phyloP scores from a whole-genome alignment of 768 basidiomycete genomes.

The Boletus coccyginus region DNA sequence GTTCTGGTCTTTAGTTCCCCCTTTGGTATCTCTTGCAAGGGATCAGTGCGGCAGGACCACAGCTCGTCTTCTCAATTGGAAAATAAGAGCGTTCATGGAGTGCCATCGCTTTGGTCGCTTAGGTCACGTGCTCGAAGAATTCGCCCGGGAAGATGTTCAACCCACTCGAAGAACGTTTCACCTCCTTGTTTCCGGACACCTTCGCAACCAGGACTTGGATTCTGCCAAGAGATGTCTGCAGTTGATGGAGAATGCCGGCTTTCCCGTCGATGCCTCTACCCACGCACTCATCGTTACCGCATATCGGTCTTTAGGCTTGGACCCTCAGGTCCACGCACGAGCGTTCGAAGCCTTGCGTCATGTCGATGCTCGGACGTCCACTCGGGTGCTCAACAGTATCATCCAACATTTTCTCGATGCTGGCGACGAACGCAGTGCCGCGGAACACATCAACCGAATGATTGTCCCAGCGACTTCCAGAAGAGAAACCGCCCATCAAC shows the following conservation, averaged over 20 bases:
- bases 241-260: constrained; percentile 56
- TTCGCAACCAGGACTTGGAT: constrained; percentile 64
- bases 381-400: constrained; percentile 67
- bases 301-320: constrained; percentile 60
- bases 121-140: constrained; percentile 47
- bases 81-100: constrained; percentile 58
- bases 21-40: constrained; percentile 47
- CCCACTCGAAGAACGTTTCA: constrained; percentile 69
- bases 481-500: constrained; percentile 17
- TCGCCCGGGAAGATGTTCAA: constrained; percentile 39
- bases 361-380: constrained; percentile 40
- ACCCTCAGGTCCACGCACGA: constrained; percentile 49
- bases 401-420: constrained; percentile 58
- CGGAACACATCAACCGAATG: constrained; percentile 51
- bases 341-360: constrained; percentile 47
- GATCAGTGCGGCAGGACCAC: constrained; percentile 49
- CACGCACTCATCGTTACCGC: constrained; percentile 56
- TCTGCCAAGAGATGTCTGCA: constrained; percentile 53
- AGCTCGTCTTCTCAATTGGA: constrained; percentile 67
- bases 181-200: constrained; percentile 60
- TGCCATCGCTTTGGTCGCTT: constrained; percentile 46
- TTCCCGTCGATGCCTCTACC: constrained; percentile 53
- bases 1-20: constrained; percentile 51
- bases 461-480: constrained; percentile 37
- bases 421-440: constrained; percentile 46